Evolutionary conservation across 176 grass and related monocot genomes (phyloP), one percentile per base, ranked within the genome.

Genomic region (Aegilops tauschii): DNA sequence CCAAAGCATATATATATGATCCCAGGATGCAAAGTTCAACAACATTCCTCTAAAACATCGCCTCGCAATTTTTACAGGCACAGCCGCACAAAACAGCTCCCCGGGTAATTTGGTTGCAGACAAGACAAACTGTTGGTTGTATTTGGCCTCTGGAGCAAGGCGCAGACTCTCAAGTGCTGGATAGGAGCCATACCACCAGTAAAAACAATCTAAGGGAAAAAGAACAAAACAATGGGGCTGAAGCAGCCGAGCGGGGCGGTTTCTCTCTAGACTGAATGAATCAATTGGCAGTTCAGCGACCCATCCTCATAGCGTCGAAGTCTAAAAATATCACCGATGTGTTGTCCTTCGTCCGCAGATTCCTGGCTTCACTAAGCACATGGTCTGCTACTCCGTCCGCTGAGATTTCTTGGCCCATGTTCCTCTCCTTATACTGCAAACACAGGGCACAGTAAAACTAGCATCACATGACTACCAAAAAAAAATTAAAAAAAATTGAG

Each of bases 261-360:
- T 40, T 65, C 50, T 54, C 50, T 54, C 36, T 80, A 80, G 59
- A 65, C 39, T 80, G 59, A 29, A 76, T 30, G 71, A 13, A 75
- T 68, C 65, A 80, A 69, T 80, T 49, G 67, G 47, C 30, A 27
- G 14, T 70, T 83, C 78, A 49, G 59, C 71, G 67, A 79, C 86
- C 79, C 34, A 76, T 92, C 84, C 93, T 90, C 83, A 95, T 59
- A 34, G 61, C 39, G 56, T 92, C 90, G 49, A 95, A 86, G 90
- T 95, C 93, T 82, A 95, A 21, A 68, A 90, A 95, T 84, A 95
- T 88, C 52, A 95, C 90, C 68, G 93, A 88, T 44, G 93, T 95
- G 77, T 95, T 95, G 77, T 95, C 93, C 83, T 86, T 87, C 35
- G 93, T 95, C 69, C 88, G 83, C 65, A 85, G 86, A 18, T 25